Conservation (phyloP, 164 flowering plant species). For the Taxillus chinensis region DNA sequence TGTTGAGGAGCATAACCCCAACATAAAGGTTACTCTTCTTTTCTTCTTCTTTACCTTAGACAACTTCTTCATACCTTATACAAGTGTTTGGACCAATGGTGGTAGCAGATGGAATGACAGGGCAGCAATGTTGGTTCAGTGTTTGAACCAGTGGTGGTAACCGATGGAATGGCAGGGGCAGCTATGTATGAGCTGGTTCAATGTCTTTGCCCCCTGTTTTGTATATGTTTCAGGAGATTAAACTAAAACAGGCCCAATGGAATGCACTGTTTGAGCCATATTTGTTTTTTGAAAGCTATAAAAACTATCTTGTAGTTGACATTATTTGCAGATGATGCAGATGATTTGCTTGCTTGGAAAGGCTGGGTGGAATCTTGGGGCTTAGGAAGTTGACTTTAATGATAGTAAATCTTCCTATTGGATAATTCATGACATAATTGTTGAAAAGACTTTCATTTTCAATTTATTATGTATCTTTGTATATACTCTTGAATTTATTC, state of each 20-base stretch:
- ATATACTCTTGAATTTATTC: background rate
- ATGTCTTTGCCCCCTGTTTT: background rate
- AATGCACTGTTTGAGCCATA: conserved; percentile 77
- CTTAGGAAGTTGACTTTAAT: conserved; percentile 75
- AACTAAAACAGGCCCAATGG: conserved; percentile 71
- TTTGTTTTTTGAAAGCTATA: conserved; percentile 74
- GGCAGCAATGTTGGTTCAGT: too few species aligned
- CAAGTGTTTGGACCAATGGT: too few species aligned
- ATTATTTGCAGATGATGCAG: conserved; percentile 70
- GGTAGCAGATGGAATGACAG: too few species aligned
- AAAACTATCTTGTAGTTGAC: conserved; percentile 89
- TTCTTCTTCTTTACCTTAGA: too few species aligned
- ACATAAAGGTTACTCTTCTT: too few species aligned
- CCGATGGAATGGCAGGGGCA: too few species aligned
- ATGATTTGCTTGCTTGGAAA: conserved; percentile 84
- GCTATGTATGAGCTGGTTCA: too few species aligned
- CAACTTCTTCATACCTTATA: too few species aligned
- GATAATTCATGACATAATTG: background rate
- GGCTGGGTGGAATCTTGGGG: conserved; percentile 98
- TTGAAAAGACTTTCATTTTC: background rate
- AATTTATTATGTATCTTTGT: background rate
- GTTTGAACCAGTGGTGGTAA: too few species aligned
- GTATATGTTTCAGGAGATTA: conserved; percentile 53
- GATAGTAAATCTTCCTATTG: conserved; percentile 34
- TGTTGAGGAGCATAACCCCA: too few species aligned